Evolutionary conservation across 805 yeast species (phyloP).

Genomic region (Yarrowia porcina): DNA sequence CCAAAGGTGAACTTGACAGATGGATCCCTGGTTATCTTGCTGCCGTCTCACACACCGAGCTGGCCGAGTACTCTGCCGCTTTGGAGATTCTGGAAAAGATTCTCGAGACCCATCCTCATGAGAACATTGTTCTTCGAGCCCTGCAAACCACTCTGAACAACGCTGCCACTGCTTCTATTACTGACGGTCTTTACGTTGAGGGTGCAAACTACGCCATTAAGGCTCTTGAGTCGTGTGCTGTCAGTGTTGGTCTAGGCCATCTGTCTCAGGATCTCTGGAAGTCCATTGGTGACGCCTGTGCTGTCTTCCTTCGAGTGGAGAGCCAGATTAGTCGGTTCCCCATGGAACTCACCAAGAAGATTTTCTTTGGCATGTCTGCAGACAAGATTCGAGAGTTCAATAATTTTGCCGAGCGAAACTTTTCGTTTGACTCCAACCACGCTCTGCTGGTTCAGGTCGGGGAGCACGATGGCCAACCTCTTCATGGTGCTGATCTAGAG

Average conservation of each 20-base stretch:
- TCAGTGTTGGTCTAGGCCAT: conserved; percentile 41
- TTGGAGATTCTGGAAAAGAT: conserved; percentile 47
- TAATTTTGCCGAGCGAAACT: conserved; percentile 15
- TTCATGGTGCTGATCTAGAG: not conserved
- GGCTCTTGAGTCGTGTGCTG: conserved; percentile 45
- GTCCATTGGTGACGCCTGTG: conserved; percentile 54
- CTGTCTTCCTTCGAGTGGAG: conserved; percentile 53
- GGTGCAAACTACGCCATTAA: conserved; percentile 50
- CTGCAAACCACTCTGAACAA: conserved; percentile 56
- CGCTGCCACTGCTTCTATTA: conserved; percentile 51
- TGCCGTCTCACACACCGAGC: conserved; percentile 59
- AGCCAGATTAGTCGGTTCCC: conserved; percentile 54
- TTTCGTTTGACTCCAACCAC: conserved; percentile 19
- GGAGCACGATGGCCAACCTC: not conserved
- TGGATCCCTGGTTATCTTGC: conserved; percentile 66
- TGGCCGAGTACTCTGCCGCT: conserved; percentile 66
- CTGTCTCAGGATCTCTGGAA: conserved; percentile 62
- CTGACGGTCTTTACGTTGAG: conserved; percentile 64
- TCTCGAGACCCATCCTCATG: conserved; percentile 45
- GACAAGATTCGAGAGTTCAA: conserved; percentile 8
- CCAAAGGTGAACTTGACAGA: conserved; percentile 35
- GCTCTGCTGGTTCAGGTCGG: not conserved
- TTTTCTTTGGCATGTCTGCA: conserved; percentile 29
- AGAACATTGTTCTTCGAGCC: conserved; percentile 50
- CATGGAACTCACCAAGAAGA: conserved; percentile 34